Percentiles rank a stretch among this genome's conserved stretches.
Conservation (phyloP, 208 protist genomes). For the Phytomonas sp. region DNA sequence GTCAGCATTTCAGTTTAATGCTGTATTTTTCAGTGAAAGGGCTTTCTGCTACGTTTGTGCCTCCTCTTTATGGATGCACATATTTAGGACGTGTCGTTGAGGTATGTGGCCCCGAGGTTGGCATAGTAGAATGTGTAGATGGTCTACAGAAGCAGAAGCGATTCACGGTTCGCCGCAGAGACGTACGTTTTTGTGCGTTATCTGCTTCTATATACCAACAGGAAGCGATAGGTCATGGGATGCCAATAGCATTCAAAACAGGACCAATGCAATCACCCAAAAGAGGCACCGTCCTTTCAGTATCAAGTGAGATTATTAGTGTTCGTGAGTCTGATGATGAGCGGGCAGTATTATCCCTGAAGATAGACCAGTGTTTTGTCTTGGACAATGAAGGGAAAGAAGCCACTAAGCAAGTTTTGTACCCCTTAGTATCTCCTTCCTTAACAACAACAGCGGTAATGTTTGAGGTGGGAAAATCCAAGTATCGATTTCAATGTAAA, state of each 20-base stretch:
- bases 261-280: conserved; percentile 49
- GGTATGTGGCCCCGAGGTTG: conserved; percentile 50
- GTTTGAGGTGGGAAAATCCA: conserved; percentile 81
- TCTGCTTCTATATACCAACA: conserved; percentile 21
- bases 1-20: conserved; percentile 40
- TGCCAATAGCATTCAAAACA: conserved; percentile 47
- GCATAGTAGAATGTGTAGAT: conserved; percentile 51
- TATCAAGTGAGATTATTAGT: conserved; percentile 24
- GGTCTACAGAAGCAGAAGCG: conserved; percentile 5
- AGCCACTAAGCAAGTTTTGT: conserved; percentile 26
- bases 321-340: conserved; percentile 58
- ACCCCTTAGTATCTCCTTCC: conserved; percentile 53
- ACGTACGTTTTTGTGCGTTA: conserved; percentile 73
- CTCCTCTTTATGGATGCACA: conserved; percentile 63
- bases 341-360: conserved; percentile 36
- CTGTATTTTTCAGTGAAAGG: conserved; percentile 61
- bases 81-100: conserved; percentile 55
- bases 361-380: conserved; percentile 49
- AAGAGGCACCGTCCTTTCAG: conserved; percentile 37
- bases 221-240: conserved; percentile 26
- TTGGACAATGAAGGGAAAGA: conserved; percentile 64
- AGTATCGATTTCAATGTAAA: conserved; percentile 55
- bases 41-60: conserved; percentile 57
- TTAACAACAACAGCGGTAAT: conserved; percentile 46
- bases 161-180: conserved; percentile 46